Conservation (phyloP, 371 early-diverging fungal genomes). For the Dinochytrium kinnereticum region DNA sequence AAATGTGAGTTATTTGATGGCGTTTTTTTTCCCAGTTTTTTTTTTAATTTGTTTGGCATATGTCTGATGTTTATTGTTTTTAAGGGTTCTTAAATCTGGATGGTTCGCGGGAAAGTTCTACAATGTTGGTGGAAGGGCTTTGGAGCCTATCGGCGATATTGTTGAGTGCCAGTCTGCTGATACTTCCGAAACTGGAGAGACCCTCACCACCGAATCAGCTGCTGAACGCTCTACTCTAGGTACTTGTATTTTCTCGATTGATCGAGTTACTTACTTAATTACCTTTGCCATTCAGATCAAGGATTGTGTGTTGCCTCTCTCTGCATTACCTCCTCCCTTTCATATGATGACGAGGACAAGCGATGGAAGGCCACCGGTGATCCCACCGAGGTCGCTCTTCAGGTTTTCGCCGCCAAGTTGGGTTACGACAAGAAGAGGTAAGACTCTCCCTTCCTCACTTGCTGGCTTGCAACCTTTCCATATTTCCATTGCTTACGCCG, state of each 20-base stretch:
- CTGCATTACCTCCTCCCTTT: constrained; percentile 10
- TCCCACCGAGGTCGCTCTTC: constrained; percentile 79
- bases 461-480: neutral
- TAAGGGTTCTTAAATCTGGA: constrained; percentile 28
- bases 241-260: neutral
- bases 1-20: constrained; percentile 58
- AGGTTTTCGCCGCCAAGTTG: constrained; percentile 53
- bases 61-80: constrained; percentile 42
- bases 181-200: constrained; percentile 25
- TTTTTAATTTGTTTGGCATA: neutral
- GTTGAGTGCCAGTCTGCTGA: constrained; percentile 18
- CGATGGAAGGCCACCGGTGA: constrained; percentile 69
- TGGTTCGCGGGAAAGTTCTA: constrained; percentile 22
- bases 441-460: no score
- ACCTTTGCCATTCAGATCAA: neutral
- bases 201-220: neutral
- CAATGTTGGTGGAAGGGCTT: constrained; percentile 13
- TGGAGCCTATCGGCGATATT: constrained; percentile 27
- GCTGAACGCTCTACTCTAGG: neutral
- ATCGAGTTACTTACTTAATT: neutral
- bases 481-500: neutral
- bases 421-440: neutral
- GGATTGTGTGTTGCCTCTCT: neutral
- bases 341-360: constrained; percentile 7
- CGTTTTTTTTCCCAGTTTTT: neutral